A percentile compares a stretch with the other conserved stretches of the same genome.
Evolutionary conservation across 345 rosid genomes (phyloP).

Genomic region (Limnanthes douglasii): DNA sequence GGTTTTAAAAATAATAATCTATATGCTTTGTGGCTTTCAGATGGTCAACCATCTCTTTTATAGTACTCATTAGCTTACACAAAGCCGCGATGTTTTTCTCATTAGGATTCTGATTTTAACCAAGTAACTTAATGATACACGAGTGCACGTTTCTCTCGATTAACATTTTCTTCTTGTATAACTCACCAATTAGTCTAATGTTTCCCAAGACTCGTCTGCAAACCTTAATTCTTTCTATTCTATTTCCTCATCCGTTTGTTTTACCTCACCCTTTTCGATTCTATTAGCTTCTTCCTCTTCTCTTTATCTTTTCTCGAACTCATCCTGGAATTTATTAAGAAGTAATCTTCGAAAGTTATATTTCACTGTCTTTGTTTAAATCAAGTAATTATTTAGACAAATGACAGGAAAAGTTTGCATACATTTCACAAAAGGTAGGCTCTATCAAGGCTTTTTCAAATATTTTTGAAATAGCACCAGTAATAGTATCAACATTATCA

Average conservation of each 20-base stretch:
- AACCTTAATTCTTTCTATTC: conserved; percentile 73
- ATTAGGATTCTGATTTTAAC: conserved; percentile 41
- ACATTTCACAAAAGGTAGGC: conserved; percentile 82
- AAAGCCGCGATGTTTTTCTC: conserved; percentile 67
- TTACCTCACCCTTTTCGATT: conserved; percentile 66
- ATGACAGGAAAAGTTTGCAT: conserved; percentile 40
- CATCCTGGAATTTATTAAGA: conserved; percentile 90
- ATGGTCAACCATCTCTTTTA: conserved; percentile 55
- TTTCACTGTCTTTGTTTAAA: conserved; percentile 34
- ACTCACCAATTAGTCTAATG: conserved; percentile 63
- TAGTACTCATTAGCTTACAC: conserved; percentile 62
- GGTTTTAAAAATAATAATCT: conserved; percentile 53
- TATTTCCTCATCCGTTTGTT: conserved; percentile 63
- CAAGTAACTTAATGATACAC: conserved; percentile 44
- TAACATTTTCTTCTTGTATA: conserved; percentile 60
- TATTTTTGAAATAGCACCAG: conserved; percentile 51
- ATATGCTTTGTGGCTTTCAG: conserved; percentile 34
- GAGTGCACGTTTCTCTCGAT: conserved; percentile 63
- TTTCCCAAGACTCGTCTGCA: conserved; percentile 64
- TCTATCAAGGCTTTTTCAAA: conserved; percentile 76
- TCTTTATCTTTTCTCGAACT: conserved; percentile 83
- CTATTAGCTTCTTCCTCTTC: conserved; percentile 93
- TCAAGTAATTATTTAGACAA: conserved; percentile 45
- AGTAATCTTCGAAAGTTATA: conserved; percentile 75
- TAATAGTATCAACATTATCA: conserved; percentile 41